Percentiles rank a stretch among this genome's conserved stretches.
These are phyloP conservation scores for Fusarium albosuccineum DNA, from an alignment of 2,329 filamentous ascomycete genomes.

Conservation along the genomic window DNA sequence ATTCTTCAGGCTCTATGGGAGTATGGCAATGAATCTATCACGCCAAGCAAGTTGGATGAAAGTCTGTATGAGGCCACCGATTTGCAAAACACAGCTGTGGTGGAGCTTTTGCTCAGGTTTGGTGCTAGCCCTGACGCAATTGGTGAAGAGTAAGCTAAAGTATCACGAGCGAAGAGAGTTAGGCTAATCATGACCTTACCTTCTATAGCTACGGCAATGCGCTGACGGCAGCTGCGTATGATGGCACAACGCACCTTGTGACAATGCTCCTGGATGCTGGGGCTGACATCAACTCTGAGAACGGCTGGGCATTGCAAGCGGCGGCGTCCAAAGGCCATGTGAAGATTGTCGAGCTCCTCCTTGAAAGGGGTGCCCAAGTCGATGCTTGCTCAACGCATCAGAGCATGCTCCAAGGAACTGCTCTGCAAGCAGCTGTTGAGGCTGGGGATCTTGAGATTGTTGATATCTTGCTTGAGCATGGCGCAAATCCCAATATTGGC, in stretches of 20 bases:
- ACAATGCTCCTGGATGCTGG: slow-evolving; percentile 50
- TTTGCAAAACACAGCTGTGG: slow-evolving; percentile 53
- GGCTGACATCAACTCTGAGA: slow-evolving; percentile 51
- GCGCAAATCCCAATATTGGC: slow-evolving; percentile 55
- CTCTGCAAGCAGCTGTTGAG: slow-evolving; percentile 56
- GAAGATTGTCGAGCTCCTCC: slow-evolving; percentile 51
- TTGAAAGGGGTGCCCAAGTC: slow-evolving; percentile 52
- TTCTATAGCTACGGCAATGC: slow-evolving; percentile 39
- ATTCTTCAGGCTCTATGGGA: slow-evolving; percentile 55
- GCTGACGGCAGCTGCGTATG: slow-evolving; percentile 54
- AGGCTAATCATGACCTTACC: background rate
- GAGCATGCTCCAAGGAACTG: slow-evolving; percentile 52
- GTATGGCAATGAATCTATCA: slow-evolving; percentile 52
- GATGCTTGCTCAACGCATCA: slow-evolving; percentile 48
- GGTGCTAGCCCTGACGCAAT: slow-evolving; percentile 55
- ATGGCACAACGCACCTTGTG: slow-evolving; percentile 50
- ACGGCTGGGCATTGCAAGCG: slow-evolving; percentile 55
- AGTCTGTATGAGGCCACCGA: slow-evolving; percentile 57
- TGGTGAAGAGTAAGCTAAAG: slow-evolving; percentile 50
- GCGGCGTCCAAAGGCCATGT: slow-evolving; percentile 53
- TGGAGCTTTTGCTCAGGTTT: slow-evolving; percentile 53
- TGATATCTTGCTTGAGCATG: slow-evolving; percentile 52
- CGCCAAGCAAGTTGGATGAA: slow-evolving; percentile 47
- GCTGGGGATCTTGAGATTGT: slow-evolving; percentile 53
- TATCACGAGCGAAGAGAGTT: rapidly evolving